Evolutionary conservation across 768 basidiomycete species (phyloP).

Genomic region (Pisolithus microcarpus): DNA sequence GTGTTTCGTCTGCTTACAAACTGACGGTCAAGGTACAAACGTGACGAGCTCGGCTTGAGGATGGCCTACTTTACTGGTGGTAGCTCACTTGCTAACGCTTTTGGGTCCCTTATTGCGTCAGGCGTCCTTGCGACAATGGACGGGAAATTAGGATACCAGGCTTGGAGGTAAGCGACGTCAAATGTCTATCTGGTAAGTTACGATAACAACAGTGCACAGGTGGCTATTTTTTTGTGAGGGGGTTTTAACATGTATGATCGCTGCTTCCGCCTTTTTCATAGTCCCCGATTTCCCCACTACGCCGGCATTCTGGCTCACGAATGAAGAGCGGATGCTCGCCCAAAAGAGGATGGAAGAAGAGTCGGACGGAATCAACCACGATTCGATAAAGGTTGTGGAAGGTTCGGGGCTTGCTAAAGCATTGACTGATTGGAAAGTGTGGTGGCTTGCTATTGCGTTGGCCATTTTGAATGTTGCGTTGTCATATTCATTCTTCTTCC

Average conservation of each 20-base stretch:
- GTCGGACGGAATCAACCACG: slow-evolving; percentile 42
- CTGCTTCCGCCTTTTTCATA: slow-evolving; percentile 47
- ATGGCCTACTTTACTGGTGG: slow-evolving; percentile 65
- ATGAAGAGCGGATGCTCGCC: slow-evolving; percentile 48
- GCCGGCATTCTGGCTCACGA: slow-evolving; percentile 51
- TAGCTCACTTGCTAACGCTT: slow-evolving; percentile 70
- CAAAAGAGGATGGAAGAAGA: slow-evolving; percentile 56
- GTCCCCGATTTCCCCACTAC: slow-evolving; percentile 69
- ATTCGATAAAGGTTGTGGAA: slow-evolving; percentile 30
- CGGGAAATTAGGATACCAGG: slow-evolving; percentile 54
- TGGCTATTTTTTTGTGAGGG: slow-evolving; percentile 72
- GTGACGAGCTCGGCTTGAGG: slow-evolving; percentile 58
- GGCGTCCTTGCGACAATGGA: slow-evolving; percentile 66
- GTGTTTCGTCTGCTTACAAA: not conserved
- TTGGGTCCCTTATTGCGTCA: slow-evolving; percentile 72
- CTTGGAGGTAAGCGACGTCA: slow-evolving; percentile 55
- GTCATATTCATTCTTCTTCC: slow-evolving; percentile 76
- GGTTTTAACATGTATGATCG: slow-evolving; percentile 45
- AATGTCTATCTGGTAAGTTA: not conserved
- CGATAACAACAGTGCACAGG: slow-evolving; percentile 24
- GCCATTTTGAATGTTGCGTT: slow-evolving; percentile 49
- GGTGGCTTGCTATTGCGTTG: slow-evolving; percentile 65
- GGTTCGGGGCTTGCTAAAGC: slow-evolving; percentile 48
- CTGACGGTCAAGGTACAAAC: slow-evolving; percentile 39
- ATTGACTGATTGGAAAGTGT: slow-evolving; percentile 70